phyloP scores from a whole-genome alignment of 139 green algal genomes.

The Haematococcus lacustris region DNA sequence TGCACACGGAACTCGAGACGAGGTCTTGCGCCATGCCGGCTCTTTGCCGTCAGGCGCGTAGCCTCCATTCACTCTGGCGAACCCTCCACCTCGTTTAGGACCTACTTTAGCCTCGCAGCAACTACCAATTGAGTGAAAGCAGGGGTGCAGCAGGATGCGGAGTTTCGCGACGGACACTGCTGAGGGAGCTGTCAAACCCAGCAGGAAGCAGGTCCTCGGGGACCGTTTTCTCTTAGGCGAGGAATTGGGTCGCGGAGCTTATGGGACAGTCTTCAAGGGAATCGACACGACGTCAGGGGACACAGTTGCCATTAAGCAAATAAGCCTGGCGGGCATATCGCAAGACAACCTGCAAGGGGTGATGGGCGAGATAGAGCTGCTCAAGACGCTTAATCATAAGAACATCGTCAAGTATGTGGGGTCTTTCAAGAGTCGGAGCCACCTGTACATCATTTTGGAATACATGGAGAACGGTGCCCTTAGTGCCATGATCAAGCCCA shows the following conservation, averaged over 20 bases:
- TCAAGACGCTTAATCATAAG: constrained; percentile 87
- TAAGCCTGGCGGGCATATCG: constrained; percentile 60
- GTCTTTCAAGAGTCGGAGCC: constrained; percentile 79
- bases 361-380: constrained; percentile 82
- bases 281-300: constrained; percentile 76
- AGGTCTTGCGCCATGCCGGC: too few species aligned
- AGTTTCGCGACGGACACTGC: too few species aligned
- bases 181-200: too few species aligned
- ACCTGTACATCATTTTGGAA: constrained; percentile 97
- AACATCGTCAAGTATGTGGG: constrained; percentile 98
- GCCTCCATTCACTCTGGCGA: too few species aligned
- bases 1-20: too few species aligned
- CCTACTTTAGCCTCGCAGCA: too few species aligned
- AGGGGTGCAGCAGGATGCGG: too few species aligned
- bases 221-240: constrained; percentile 71
- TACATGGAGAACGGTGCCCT: constrained; percentile 92
- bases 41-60: too few species aligned
- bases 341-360: constrained; percentile 60
- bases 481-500: constrained; percentile 77
- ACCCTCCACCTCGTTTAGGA: too few species aligned
- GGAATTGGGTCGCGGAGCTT: constrained; percentile 85
- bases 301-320: constrained; percentile 92
- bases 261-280: constrained; percentile 87
- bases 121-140: too few species aligned
- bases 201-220: constrained; percentile 33